A percentile compares a stretch with the other conserved stretches of the same genome.
These are phyloP conservation scores for Balakata baccata DNA, from an alignment of 345 rosid genomes.

Conservation along the genomic window DNA sequence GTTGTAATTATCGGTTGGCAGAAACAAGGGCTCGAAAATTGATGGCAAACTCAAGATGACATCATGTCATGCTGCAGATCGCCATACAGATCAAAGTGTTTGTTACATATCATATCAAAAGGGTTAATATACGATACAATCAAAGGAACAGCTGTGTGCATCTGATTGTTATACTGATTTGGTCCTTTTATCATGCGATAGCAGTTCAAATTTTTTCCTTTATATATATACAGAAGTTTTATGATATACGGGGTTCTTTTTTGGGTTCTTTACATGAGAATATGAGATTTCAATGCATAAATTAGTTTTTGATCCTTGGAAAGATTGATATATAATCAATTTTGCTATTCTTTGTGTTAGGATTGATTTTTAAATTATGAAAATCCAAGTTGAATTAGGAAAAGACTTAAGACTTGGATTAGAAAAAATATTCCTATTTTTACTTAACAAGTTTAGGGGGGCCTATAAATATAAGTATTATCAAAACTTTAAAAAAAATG, in stretches of 20 bases:
- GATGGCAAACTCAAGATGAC: background rate
- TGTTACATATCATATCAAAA: background rate
- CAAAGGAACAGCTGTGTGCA: background rate
- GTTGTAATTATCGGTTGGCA: constrained; percentile 13
- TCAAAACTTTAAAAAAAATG: too few relatives aligned
- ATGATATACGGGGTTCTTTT: background rate
- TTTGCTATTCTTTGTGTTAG: background rate
- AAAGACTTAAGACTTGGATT: too few relatives aligned
- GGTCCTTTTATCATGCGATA: background rate
- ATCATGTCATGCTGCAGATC: background rate
- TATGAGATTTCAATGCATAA: background rate
- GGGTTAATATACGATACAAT: background rate
- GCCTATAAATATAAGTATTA: too few relatives aligned
- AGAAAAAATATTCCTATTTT: too few relatives aligned
- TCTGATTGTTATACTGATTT: background rate
- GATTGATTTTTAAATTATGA: too few relatives aligned
- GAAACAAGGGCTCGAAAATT: constrained; percentile 23
- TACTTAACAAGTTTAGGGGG: too few relatives aligned
- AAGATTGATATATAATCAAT: background rate
- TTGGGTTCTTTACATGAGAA: too few relatives aligned
- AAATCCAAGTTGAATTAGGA: too few relatives aligned
- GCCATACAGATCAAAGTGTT: background rate
- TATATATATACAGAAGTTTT: background rate
- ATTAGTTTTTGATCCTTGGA: background rate
- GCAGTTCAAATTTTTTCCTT: background rate